These are phyloP conservation scores for Trichocladium antarcticum DNA, from an alignment of 495 filamentous ascomycete genomes.

Conservation along the genomic window DNA sequence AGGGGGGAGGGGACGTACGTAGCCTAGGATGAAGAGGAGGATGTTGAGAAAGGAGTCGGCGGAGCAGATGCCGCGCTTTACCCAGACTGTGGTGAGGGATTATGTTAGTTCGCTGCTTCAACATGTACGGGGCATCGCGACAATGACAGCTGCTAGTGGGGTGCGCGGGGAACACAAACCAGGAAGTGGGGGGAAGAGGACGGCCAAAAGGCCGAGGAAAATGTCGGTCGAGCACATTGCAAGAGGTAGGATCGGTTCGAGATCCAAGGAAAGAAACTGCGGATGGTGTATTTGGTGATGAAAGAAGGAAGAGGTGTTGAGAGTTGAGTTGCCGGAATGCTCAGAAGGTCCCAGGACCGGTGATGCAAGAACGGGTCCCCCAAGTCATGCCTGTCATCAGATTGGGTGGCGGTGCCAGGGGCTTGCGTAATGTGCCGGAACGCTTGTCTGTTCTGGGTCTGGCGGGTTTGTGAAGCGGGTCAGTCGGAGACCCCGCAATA, in stretches of 20 bases:
- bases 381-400: neutral
- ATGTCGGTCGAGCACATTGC: slow-evolving; percentile 61
- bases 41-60: slow-evolving; percentile 94
- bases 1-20: slow-evolving; percentile 30
- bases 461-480: neutral
- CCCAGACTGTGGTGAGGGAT: slow-evolving; percentile 57
- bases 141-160: neutral
- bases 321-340: neutral
- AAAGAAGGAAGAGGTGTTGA: neutral
- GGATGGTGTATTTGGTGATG: neutral
- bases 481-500: neutral
- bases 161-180: slow-evolving; percentile 45
- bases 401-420: slow-evolving; percentile 11
- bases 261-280: neutral
- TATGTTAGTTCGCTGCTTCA: slow-evolving; percentile 1
- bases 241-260: neutral
- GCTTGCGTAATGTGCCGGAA: slow-evolving; percentile 21
- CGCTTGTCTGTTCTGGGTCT: slow-evolving; percentile 1
- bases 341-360: neutral
- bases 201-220: slow-evolving; percentile 77
- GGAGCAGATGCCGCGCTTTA: slow-evolving; percentile 86
- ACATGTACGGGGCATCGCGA: neutral
- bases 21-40: slow-evolving; percentile 80
- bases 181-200: slow-evolving; percentile 87
- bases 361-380: slow-evolving; percentile 13